A percentile compares a stretch with the other conserved stretches of the same genome.
Evolutionary conservation across 1,284 basidiomycete species (phyloP).

Genomic region (Marasmius fiardii): DNA sequence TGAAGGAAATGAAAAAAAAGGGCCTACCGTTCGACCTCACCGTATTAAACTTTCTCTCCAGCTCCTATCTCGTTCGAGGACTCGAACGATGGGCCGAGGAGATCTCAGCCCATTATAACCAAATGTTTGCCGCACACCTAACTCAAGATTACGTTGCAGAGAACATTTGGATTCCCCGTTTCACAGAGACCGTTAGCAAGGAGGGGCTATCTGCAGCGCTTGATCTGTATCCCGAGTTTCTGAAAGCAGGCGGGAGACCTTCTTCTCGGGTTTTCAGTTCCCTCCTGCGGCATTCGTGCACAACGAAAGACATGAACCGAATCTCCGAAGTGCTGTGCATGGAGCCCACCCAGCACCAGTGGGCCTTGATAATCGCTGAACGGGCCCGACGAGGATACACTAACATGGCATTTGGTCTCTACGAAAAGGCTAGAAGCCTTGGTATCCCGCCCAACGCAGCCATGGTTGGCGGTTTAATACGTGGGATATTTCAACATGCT

Average conservation of each 20-base stretch:
- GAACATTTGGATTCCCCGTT: slow-evolving; percentile 10
- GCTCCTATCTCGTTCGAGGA: slow-evolving; percentile 36
- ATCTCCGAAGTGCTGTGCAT: slow-evolving; percentile 40
- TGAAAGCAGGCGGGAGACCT: slow-evolving; percentile 22
- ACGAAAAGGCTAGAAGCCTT: slow-evolving; percentile 37
- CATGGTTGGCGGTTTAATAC: slow-evolving; percentile 51
- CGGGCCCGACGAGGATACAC: slow-evolving; percentile 32
- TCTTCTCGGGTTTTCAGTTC: slow-evolving; percentile 32
- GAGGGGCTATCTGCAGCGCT: slow-evolving; percentile 27
- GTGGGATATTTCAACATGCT: slow-evolving; percentile 38
- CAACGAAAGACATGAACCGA: slow-evolving; percentile 37
- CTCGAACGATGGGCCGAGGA: slow-evolving; percentile 6
- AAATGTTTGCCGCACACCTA: slow-evolving; percentile 1
- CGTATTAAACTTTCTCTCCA: slow-evolving; percentile 37
- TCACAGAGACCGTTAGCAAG: slow-evolving; percentile 23
- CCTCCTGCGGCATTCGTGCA: slow-evolving; percentile 32
- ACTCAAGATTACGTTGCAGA: slow-evolving; percentile 2
- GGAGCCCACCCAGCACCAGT: slow-evolving; percentile 38
- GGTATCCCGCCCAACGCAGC: slow-evolving; percentile 44
- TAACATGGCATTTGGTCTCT: slow-evolving; percentile 43
- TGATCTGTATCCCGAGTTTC: slow-evolving; percentile 20
- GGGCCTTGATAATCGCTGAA: slow-evolving; percentile 52
- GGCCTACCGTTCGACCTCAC: slow-evolving; percentile 40
- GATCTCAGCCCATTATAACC: slow-evolving; percentile 4
- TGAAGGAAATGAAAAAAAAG: slow-evolving; percentile 42